A percentile compares a stretch with the other conserved stretches of the same genome.
These are phyloP conservation scores for Pythium chondricola DNA, from an alignment of 352 stramenopile species.

Conservation along the genomic window DNA sequence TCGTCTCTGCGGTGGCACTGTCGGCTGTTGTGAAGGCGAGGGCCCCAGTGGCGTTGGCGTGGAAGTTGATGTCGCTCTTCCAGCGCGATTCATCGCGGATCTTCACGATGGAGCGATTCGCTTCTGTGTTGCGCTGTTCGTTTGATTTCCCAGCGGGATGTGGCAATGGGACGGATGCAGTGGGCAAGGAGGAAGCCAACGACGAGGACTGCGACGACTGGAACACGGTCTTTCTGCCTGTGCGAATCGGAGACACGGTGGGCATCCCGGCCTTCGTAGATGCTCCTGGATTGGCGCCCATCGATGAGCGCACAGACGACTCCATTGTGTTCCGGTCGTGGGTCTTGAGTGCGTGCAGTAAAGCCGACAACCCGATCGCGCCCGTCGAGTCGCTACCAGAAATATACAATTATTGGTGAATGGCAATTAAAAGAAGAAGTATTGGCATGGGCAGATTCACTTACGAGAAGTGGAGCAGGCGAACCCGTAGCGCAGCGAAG, in stretches of 20 bases:
- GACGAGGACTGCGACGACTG: slow-evolving; percentile 11
- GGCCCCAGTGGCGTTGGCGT: slow-evolving; percentile 10
- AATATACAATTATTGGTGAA: no score
- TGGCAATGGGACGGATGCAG: background rate
- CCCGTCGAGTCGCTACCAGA: slow-evolving; percentile 45
- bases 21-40: slow-evolving; percentile 25
- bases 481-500: slow-evolving; percentile 58
- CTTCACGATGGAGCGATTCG: slow-evolving; percentile 55
- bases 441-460: slow-evolving; percentile 7
- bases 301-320: slow-evolving; percentile 15
- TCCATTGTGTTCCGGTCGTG: slow-evolving; percentile 40
- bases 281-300: slow-evolving; percentile 13
- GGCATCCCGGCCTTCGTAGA: slow-evolving; percentile 6
- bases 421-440: no score
- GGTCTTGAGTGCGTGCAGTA: slow-evolving; percentile 43
- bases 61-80: slow-evolving; percentile 44
- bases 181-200: background rate
- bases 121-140: slow-evolving; percentile 64
- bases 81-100: slow-evolving; percentile 61
- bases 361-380: slow-evolving; percentile 27
- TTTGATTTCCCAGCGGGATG: slow-evolving; percentile 67
- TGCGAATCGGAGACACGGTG: slow-evolving; percentile 47
- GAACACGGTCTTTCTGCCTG: slow-evolving; percentile 53
- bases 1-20: slow-evolving; percentile 20
- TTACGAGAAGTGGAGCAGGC: slow-evolving; percentile 54